Conservation (phyloP, 2,329 filamentous ascomycete genomes). For the Lecanicillium sp. region DNA sequence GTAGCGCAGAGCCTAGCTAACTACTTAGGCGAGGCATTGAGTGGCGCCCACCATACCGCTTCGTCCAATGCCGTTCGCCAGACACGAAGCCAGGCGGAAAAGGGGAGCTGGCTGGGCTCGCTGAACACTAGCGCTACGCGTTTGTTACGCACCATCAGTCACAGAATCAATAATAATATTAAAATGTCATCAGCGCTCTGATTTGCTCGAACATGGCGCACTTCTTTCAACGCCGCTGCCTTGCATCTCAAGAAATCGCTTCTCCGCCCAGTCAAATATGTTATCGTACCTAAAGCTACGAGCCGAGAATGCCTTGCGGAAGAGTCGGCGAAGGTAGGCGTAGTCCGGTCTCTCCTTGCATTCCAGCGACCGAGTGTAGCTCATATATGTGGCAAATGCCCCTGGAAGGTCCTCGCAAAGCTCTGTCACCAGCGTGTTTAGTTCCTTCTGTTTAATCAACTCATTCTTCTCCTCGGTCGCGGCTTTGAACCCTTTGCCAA, state of each 20-base stretch:
- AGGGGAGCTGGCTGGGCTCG: no score
- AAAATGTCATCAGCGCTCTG: no score
- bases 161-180: no score
- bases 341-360: constrained; percentile 73
- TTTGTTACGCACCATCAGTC: no score
- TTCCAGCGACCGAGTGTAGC: constrained; percentile 64
- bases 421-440: constrained; percentile 56
- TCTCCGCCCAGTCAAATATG: constrained; percentile 64
- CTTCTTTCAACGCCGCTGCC: no score
- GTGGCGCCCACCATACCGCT: no score
- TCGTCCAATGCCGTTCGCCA: no score
- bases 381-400: constrained; percentile 68
- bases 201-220: no score
- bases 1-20: no score
- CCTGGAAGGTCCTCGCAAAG: constrained; percentile 68
- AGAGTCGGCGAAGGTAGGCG: constrained; percentile 67
- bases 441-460: constrained; percentile 14
- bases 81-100: no score
- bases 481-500: constrained; percentile 65
- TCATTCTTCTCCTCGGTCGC: constrained; percentile 59
- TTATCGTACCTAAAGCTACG: constrained; percentile 72
- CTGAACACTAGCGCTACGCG: no score
- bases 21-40: no score
- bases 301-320: constrained; percentile 62
- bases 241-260: constrained; percentile 12